Evolutionary conservation across 108 stramenopile species (phyloP).

Genomic region (Skeletonema marinoi): DNA sequence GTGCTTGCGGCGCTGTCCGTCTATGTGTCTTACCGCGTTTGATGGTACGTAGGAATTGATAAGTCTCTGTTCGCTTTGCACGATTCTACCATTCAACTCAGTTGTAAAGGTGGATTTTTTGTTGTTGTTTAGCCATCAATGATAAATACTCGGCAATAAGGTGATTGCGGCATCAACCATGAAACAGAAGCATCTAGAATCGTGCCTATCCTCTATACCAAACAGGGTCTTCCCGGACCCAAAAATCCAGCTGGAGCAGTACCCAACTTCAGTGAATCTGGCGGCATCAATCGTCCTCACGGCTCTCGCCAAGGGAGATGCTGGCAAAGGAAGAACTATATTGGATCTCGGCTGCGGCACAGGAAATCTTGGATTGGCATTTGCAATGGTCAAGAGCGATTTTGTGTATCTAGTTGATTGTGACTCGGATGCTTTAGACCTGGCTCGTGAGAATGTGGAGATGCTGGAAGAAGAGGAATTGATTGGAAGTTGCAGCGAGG

Average conservation of each 20-base stretch:
- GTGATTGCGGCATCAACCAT: background rate
- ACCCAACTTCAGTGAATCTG: slow-evolving; percentile 85
- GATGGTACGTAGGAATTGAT: too few relatives aligned
- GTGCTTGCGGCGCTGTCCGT: too few relatives aligned
- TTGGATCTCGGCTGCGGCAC: slow-evolving; percentile 96
- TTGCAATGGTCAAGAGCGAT: slow-evolving; percentile 72
- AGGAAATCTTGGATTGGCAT: slow-evolving; percentile 86
- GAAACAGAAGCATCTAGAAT: slow-evolving; percentile 88
- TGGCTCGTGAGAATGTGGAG: slow-evolving; percentile 70
- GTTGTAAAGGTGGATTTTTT: too few relatives aligned
- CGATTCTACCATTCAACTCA: too few relatives aligned
- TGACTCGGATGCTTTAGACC: slow-evolving; percentile 75
- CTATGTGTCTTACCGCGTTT: too few relatives aligned
- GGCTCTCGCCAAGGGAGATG: slow-evolving; percentile 67
- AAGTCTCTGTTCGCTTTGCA: too few relatives aligned
- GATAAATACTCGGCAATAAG: too few relatives aligned
- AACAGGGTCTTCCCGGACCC: slow-evolving; percentile 53
- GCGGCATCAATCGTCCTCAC: slow-evolving; percentile 76
- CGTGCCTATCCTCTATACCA: slow-evolving; percentile 78
- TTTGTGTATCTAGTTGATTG: slow-evolving; percentile 82
- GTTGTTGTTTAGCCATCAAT: too few relatives aligned
- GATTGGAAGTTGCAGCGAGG: slow-evolving; percentile 20
- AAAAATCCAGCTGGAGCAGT: slow-evolving; percentile 87
- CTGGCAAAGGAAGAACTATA: slow-evolving; percentile 63
- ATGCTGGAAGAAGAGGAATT: slow-evolving; percentile 42